A percentile compares a stretch with the other conserved stretches of the same genome.
Conservation (phyloP, 2,329 filamentous ascomycete genomes). For the Penicillium fuscoglaucum region DNA sequence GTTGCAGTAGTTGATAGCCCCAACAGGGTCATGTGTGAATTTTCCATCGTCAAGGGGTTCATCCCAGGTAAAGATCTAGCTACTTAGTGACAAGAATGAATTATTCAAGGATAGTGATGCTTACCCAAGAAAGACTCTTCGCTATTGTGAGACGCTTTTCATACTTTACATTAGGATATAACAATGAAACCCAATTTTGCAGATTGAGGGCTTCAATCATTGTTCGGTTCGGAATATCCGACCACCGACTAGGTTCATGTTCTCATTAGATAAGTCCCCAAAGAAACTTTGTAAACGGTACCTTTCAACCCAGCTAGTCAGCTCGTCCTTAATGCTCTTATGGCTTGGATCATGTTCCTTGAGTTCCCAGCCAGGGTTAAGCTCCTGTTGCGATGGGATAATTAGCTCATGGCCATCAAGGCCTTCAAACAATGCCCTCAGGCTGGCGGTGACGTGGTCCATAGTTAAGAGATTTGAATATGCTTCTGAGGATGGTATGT, state of each 20-base stretch:
- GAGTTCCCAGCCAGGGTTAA: background rate
- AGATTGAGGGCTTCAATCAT: background rate
- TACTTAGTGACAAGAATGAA: background rate
- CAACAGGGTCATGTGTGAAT: background rate
- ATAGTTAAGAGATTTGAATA: background rate
- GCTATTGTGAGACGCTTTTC: background rate
- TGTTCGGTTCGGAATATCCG: background rate
- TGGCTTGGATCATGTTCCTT: background rate
- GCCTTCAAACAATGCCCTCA: background rate
- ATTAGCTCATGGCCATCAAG: background rate
- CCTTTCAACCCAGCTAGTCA: background rate
- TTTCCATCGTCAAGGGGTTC: background rate
- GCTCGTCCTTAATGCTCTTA: background rate
- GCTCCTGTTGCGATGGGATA: background rate
- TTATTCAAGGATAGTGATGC: background rate
- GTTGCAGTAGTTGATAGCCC: background rate
- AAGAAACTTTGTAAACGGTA: background rate
- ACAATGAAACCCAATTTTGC: background rate
- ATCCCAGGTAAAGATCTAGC: background rate
- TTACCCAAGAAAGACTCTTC: background rate
- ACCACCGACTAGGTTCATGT: background rate
- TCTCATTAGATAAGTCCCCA: background rate
- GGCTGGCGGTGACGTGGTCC: background rate
- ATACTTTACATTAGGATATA: background rate
- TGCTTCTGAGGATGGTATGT: background rate